Conservation (phyloP, 495 filamentous ascomycete genomes). For the Neurospora terricola region DNA sequence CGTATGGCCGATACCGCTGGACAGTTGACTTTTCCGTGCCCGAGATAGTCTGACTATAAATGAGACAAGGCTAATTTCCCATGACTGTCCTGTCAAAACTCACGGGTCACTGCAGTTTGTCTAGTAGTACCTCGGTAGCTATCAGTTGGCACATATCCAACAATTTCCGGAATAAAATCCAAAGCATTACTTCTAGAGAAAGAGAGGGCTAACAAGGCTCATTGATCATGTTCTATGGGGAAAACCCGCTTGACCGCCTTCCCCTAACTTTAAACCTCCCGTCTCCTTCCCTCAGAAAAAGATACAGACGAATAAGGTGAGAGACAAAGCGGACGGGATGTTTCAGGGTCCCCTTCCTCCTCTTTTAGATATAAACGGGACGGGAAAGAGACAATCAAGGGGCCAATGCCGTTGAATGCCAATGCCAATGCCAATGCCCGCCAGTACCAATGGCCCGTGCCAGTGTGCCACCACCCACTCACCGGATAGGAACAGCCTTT, state of each 20-base stretch:
- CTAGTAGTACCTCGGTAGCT: neutral
- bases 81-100: neutral
- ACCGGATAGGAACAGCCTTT: neutral
- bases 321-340: neutral
- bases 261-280: neutral
- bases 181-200: neutral
- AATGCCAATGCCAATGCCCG: neutral
- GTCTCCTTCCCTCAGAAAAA: neutral
- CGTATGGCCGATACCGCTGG: neutral
- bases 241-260: neutral
- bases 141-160: neutral
- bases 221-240: neutral
- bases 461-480: neutral
- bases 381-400: neutral
- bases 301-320: neutral
- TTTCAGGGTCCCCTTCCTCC: neutral
- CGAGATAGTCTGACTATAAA: neutral
- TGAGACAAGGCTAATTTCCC: neutral
- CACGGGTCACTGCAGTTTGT: neutral
- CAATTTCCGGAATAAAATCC: neutral
- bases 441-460: neutral
- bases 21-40: neutral
- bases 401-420: neutral
- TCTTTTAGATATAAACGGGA: neutral
- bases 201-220: neutral